A percentile compares a stretch with the other conserved stretches of the same genome.
phyloP scores from a whole-genome alignment of 2,329 filamentous ascomycete genomes.

The Aspergillus calidoustus region DNA sequence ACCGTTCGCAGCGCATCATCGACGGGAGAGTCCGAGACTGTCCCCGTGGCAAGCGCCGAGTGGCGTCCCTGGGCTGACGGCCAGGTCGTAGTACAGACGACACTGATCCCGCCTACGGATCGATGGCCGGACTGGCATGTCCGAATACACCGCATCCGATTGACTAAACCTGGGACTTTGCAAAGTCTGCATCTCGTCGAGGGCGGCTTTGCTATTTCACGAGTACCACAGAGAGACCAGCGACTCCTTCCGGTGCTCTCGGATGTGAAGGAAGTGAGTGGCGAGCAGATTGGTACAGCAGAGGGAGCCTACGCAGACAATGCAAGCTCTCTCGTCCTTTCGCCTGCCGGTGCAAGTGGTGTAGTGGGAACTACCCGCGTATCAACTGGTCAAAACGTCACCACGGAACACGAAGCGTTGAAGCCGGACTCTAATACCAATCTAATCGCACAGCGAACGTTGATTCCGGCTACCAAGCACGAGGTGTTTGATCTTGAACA shows the following conservation, averaged over 20 bases:
- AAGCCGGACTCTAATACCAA: constrained; percentile 41
- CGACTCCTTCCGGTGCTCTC: constrained; percentile 20
- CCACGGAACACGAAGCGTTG: constrained; percentile 18
- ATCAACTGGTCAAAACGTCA: constrained; percentile 17
- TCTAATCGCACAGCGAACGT: constrained; percentile 29
- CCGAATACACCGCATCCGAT: constrained; percentile 31
- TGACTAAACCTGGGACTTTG: not conserved
- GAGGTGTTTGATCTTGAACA: constrained; percentile 4
- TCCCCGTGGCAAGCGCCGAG: not conserved
- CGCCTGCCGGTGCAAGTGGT: constrained; percentile 8
- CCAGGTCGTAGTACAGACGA: constrained; percentile 30
- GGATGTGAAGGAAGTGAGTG: not conserved
- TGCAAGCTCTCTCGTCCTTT: not conserved
- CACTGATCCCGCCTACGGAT: constrained; percentile 33
- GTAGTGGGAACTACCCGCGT: not conserved
- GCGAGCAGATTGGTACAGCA: too few relatives aligned
- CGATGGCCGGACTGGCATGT: constrained; percentile 41
- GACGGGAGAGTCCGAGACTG: not conserved
- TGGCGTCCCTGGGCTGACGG: constrained; percentile 12
- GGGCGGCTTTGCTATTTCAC: constrained; percentile 13
- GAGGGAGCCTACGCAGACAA: not conserved
- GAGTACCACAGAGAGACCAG: not conserved
- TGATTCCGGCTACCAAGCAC: constrained; percentile 28
- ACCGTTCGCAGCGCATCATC: not conserved
- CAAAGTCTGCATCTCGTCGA: constrained; percentile 12